Conservation (phyloP, 495 filamentous ascomycete genomes). For the Sphaerosporella brunnea region DNA sequence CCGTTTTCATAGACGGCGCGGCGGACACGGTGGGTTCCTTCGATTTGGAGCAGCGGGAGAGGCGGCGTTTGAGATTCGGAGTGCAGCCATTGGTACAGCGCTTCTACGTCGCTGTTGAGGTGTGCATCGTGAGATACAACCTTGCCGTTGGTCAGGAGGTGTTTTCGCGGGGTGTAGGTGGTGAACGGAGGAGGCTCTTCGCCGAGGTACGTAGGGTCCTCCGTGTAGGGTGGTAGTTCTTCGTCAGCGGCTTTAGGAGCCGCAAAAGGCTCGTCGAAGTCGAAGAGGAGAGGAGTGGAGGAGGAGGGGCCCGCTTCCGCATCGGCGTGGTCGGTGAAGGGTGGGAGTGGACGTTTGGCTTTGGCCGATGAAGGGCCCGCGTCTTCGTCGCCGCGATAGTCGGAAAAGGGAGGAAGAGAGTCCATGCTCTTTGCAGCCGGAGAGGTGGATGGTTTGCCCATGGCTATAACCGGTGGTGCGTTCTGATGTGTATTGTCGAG, state of each 20-base stretch:
- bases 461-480: not conserved
- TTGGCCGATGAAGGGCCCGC: too few relatives aligned
- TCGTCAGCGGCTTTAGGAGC: not conserved
- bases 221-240: not conserved
- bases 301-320: not conserved
- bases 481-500: not conserved
- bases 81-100: constrained; percentile 21
- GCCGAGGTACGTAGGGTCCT: not conserved
- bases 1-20: constrained; percentile 22
- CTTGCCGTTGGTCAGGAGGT: constrained; percentile 3
- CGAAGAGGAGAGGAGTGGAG: not conserved
- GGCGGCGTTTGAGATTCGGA: constrained; percentile 11
- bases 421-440: too few relatives aligned
- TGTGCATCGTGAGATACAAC: constrained; percentile 20
- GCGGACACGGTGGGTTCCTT: constrained; percentile 10
- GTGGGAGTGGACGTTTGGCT: too few relatives aligned
- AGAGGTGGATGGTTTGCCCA: not conserved
- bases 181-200: constrained; percentile 3
- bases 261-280: not conserved
- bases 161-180: not conserved
- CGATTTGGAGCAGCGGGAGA: constrained; percentile 9
- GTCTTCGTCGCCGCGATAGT: too few relatives aligned
- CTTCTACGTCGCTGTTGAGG: constrained; percentile 24
- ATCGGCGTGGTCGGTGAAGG: not conserved
- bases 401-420: too few relatives aligned